Percentiles rank a stretch among this genome's conserved stretches.
These are phyloP conservation scores for Babesia caballi DNA, from an alignment of 169 alveolate species.

Conservation along the genomic window DNA sequence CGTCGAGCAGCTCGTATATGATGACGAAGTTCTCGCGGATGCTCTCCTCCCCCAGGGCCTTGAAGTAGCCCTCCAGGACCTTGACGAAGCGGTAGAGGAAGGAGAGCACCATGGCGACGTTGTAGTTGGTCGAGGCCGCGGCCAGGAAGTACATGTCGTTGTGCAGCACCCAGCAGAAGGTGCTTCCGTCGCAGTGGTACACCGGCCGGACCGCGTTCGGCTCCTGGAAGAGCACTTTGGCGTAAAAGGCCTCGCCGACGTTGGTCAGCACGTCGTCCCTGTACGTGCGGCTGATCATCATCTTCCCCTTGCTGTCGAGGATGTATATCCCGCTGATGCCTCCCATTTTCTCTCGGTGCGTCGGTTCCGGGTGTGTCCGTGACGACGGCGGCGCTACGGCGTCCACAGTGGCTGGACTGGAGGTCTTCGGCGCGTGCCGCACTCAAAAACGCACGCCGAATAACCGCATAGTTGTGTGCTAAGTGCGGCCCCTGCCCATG, in stretches of 20 bases:
- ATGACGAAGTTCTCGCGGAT: slow-evolving; percentile 98
- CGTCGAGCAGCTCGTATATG: slow-evolving; percentile 98
- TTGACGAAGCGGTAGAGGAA: slow-evolving; percentile 69
- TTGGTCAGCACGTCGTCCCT: slow-evolving; percentile 80
- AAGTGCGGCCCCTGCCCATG: neutral
- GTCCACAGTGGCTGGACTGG: neutral
- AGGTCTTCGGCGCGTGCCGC: slow-evolving; percentile 7
- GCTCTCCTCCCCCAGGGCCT: slow-evolving; percentile 96
- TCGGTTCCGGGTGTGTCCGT: neutral
- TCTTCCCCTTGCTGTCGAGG: slow-evolving; percentile 89
- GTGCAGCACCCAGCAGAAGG: slow-evolving; percentile 95
- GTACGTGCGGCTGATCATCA: slow-evolving; percentile 85
- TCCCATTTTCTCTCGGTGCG: slow-evolving; percentile 65
- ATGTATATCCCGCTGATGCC: slow-evolving; percentile 90
- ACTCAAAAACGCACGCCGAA: neutral
- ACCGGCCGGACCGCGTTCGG: slow-evolving; percentile 92
- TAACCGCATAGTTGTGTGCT: neutral
- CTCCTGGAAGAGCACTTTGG: slow-evolving; percentile 92
- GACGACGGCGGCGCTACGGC: neutral
- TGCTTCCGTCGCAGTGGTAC: slow-evolving; percentile 90
- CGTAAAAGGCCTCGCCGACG: slow-evolving; percentile 83
- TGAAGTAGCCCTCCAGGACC: slow-evolving; percentile 94
- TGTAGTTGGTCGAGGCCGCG: slow-evolving; percentile 74
- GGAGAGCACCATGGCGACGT: slow-evolving; percentile 70
- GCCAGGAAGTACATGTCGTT: slow-evolving; percentile 90